Base-by-base conservation (phyloP, 306 rosid genomes). In the Casuarina cunninghamiana region DNA sequence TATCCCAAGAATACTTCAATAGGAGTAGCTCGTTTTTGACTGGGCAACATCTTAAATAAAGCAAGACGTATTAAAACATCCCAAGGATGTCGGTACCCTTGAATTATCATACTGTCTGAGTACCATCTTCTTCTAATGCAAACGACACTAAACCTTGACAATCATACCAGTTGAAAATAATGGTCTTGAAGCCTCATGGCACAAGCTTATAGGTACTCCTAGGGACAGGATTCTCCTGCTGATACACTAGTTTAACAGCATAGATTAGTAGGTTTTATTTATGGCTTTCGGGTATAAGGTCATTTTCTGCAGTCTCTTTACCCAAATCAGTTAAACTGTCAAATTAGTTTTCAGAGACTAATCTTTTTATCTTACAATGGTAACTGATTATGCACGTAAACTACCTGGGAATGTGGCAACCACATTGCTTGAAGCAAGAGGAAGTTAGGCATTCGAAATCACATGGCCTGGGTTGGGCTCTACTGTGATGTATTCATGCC, bases 401-500 rank as follows among this genome's bases (percentile, higher is more conserved):
- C 58, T 43, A 45, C 53, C 13, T 78, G 17, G 57, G 46, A 35
- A 12, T 50, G 44, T 61, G 53, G 71, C 65, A 11, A 61, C 26
- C 60, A 53, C 51, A 44, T 74, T 74, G 75, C 83, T 80, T 80
- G 75, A 74, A 74, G 83, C 83, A 74, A 74, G 44, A 74, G 45
- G 53, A 61, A 72, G 66, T 42, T 67, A 37, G 71, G n/a, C 71
- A 42, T 3, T 0, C 42, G 71, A 66, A 66, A 16, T 41, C 50
- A 42, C 35, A 42, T 41, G 71, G 26, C 71, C 3, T 3, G 50
- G 49, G 6, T 1, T 44, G 1, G 5, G 50, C 50, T 46, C 12
- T 46, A 9, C 10, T 8, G 7, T 46, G 50, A 46, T 6, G 60
- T 53, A 5, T 53, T 53, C 6, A 21, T 53, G 26, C 60, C 15